Base-by-base conservation (phyloP, 768 basidiomycete species). In the Boletus reticulatus region DNA sequence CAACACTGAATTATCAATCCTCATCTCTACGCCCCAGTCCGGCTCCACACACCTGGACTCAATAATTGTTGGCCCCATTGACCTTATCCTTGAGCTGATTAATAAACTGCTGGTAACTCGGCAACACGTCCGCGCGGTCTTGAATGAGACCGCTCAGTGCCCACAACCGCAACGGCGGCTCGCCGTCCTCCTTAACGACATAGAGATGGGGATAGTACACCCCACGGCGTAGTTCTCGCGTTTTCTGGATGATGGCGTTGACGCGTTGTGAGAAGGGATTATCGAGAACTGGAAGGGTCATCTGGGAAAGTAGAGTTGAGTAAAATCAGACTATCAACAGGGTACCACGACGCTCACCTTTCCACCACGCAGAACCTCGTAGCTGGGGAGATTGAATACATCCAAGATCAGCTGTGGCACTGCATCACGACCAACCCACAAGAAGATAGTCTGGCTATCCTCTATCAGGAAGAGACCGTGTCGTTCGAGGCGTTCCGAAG, bases 351-450 rank as follows among this genome's bases (percentile, higher is more conserved):
- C 13, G 4, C 43, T 58, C 63, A 89, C 94, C 86, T 99, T 99
- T 62, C 97, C 97, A 46, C 93, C 93, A 49, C 90, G 89, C 50
- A 99, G 76, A 16, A 88, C 88, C 41, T 92, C 91, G 67, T 98
- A 98, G 61, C 74, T 87, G 1, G 90, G 87, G 36, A 98, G 78
- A 66, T 92, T 85, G 73, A 99, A 98, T 17, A 98, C 95, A 66
- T 99, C 97, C 79, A 87, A 79, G 57, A 98, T 76, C 45, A 98
- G 83, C 67, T 95, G 90, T 11, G 95, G 92, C n/a, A 98, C 94
- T 9, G 97, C 94, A 69, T 98, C 96, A 31, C 94, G 85, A n/a
- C 97, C 97, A 48, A 99, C 84, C 89, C 93, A 98, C 46, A 98
- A 79, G 85, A 99, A 98, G 67, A 99, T 92, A 20, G 91, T 95